phyloP scores from a whole-genome alignment of 768 basidiomycete genomes.

The Cyclocybe aegerita region DNA sequence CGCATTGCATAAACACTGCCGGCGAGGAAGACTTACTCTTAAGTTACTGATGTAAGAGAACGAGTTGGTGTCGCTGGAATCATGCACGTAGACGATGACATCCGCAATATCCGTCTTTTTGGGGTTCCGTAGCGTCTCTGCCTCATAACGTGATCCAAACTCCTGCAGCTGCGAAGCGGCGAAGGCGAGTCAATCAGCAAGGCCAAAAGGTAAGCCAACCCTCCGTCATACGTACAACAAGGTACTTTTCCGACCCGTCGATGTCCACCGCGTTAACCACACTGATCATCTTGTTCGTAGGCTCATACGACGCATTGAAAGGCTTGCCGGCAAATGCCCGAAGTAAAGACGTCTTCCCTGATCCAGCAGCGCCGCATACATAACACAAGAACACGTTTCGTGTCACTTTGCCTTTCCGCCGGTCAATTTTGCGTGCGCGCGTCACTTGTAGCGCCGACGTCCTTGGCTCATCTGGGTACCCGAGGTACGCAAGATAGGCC shows the following conservation, averaged over 20 bases:
- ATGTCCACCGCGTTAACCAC: slow-evolving; percentile 97
- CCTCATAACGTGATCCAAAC: slow-evolving; percentile 94
- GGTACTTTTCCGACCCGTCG: slow-evolving; percentile 91
- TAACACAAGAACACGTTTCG: slow-evolving; percentile 93
- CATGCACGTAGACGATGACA: slow-evolving; percentile 93
- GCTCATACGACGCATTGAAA: slow-evolving; percentile 73
- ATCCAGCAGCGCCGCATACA: slow-evolving; percentile 93
- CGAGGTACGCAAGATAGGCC: slow-evolving; percentile 93
- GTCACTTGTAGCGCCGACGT: slow-evolving; percentile 87
- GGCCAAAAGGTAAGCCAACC: slow-evolving; percentile 1
- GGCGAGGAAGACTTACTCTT: slow-evolving; percentile 51
- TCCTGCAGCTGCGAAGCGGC: slow-evolving; percentile 75
- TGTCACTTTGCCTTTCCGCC: slow-evolving; percentile 83
- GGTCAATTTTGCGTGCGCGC: slow-evolving; percentile 77
- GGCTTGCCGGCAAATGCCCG: slow-evolving; percentile 85
- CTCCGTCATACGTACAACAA: slow-evolving; percentile 67
- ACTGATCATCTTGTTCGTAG: slow-evolving; percentile 86
- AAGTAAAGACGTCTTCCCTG: slow-evolving; percentile 89
- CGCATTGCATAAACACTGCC: background rate
- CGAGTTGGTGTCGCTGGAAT: slow-evolving; percentile 98
- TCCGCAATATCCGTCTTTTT: slow-evolving; percentile 94
- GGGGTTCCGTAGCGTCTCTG: slow-evolving; percentile 82
- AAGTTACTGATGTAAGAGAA: slow-evolving; percentile 98
- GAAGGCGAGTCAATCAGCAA: background rate
- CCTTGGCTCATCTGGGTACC: slow-evolving; percentile 78